Conservation (phyloP, 2,329 filamentous ascomycete genomes). For the Pseudogymnoascus sp. region DNA sequence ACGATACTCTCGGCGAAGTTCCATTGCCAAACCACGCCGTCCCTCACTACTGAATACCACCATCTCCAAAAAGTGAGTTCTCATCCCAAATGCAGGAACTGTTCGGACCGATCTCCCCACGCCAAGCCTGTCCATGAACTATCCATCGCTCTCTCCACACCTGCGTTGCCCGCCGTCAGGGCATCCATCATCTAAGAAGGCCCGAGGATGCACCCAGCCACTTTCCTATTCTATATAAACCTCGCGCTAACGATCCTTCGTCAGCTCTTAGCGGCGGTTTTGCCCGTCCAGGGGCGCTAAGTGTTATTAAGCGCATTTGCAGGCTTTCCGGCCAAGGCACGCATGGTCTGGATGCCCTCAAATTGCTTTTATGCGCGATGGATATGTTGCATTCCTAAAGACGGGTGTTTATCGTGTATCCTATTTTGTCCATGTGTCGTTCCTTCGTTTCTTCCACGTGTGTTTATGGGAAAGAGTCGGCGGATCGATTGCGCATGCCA, state of each 20-base stretch:
- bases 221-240: constrained; percentile 7
- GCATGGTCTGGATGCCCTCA: neutral
- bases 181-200: neutral
- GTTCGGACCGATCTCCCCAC: neutral
- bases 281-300: neutral
- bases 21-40: neutral
- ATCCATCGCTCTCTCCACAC: neutral
- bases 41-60: neutral
- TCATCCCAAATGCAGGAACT: neutral
- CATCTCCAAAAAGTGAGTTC: neutral
- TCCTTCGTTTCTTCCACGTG: neutral
- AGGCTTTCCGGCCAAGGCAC: neutral
- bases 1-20: neutral
- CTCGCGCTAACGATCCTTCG: neutral
- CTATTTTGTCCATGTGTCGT: neutral
- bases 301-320: constrained; percentile 1
- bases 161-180: neutral
- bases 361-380: neutral
- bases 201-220: neutral
- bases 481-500: neutral
- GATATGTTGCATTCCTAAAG: too few relatives aligned
- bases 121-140: neutral
- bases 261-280: neutral
- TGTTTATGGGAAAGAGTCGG: neutral
- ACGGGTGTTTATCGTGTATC: neutral